A percentile compares a stretch with the other conserved stretches of the same genome.
These are phyloP conservation scores for Cyberlindnera mrakii DNA, from an alignment of 805 yeast genomes.

Conservation along the genomic window DNA sequence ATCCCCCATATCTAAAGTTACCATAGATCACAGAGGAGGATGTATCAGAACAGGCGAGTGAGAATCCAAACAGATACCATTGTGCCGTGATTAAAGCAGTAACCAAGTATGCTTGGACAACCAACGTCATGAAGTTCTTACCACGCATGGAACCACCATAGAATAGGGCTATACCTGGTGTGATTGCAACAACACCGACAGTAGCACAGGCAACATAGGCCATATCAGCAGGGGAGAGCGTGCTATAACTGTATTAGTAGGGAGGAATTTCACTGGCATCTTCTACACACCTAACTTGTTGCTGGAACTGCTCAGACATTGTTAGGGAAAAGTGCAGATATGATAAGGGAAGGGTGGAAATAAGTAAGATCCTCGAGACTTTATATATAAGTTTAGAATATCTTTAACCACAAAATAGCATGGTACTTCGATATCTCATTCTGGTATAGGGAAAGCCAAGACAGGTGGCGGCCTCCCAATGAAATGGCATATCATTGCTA, in stretches of 20 bases:
- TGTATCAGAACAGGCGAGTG: conserved; percentile 73
- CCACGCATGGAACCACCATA: conserved; percentile 63
- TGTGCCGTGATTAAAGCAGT: conserved; percentile 71
- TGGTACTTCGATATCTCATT: too few relatives aligned
- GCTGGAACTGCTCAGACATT: too few relatives aligned
- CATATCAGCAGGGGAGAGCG: conserved; percentile 40
- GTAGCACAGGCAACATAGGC: conserved; percentile 34
- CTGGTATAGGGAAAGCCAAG: too few relatives aligned
- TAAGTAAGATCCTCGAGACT: too few relatives aligned
- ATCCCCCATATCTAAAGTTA: conserved; percentile 72
- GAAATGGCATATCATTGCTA: too few relatives aligned
- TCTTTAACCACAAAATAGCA: too few relatives aligned
- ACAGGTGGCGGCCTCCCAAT: too few relatives aligned
- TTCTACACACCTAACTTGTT: too few relatives aligned
- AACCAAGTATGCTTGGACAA: conserved; percentile 69
- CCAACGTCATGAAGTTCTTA: conserved; percentile 75
- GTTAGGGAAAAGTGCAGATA: too few relatives aligned
- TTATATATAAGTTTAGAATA: too few relatives aligned
- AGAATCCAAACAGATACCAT: conserved; percentile 97
- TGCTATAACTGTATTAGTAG: conserved; percentile 11
- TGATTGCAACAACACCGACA: conserved; percentile 61
- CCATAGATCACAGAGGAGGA: conserved; percentile 74
- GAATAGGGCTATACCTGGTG: conserved; percentile 88
- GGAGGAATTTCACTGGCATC: too few relatives aligned
- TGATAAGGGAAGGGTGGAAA: too few relatives aligned